Evolutionary conservation across 2,329 filamentous ascomycete species (phyloP).

Genomic region (Ustilaginoidea virens): DNA sequence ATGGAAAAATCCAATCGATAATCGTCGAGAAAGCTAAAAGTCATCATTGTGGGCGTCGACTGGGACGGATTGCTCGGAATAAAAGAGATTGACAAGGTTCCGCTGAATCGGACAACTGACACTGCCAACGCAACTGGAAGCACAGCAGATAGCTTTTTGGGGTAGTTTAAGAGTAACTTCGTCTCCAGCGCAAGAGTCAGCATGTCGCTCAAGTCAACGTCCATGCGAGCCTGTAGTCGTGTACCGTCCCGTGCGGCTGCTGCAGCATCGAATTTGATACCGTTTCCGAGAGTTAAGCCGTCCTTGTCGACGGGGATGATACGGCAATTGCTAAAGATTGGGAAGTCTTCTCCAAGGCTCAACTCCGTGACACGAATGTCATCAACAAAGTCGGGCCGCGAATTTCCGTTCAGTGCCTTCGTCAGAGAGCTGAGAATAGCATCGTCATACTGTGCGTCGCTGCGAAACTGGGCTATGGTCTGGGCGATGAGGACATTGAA

Average conservation of each 20-base stretch:
- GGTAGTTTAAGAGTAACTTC: constrained; percentile 86
- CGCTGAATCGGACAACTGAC: constrained; percentile 84
- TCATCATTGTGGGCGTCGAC: constrained; percentile 70
- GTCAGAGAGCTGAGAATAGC: constrained; percentile 77
- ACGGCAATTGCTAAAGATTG: constrained; percentile 95
- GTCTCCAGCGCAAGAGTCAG: constrained; percentile 92
- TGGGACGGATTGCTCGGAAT: constrained; percentile 59
- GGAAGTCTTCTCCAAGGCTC: constrained; percentile 89
- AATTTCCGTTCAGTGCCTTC: constrained; percentile 71
- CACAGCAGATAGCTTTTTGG: constrained; percentile 74
- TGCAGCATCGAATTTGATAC: constrained; percentile 34
- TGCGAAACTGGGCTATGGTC: constrained; percentile 87
- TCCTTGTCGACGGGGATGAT: constrained; percentile 85
- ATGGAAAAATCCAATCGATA: constrained; percentile 75
- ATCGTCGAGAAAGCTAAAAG: constrained; percentile 85
- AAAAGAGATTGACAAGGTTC: constrained; percentile 85
- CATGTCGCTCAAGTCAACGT: constrained; percentile 91
- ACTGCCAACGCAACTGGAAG: constrained; percentile 85
- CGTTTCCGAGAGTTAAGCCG: constrained; percentile 39
- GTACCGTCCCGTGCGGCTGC: constrained; percentile 47
- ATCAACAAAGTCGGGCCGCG: constrained; percentile 80
- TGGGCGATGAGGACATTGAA: constrained; percentile 96
- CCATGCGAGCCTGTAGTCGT: constrained; percentile 83
- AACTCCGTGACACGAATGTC: constrained; percentile 90
- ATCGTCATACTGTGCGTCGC: constrained; percentile 82